Conservation (phyloP, 345 rosid species). For the Aquilaria yunnanensis region DNA sequence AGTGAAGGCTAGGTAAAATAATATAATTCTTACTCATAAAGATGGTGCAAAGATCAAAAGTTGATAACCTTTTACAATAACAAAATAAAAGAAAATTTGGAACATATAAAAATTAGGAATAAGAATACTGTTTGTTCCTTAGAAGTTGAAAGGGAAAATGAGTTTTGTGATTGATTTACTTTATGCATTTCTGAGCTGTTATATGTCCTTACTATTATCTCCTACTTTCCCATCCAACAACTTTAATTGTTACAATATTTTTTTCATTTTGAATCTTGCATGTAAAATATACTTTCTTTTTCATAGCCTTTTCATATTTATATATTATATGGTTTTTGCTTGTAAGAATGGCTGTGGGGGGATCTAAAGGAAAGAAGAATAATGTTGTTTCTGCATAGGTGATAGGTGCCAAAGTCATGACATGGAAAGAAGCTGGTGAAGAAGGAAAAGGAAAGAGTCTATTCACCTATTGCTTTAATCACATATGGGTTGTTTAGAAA, state of each 20-base stretch:
- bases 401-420: conserved; percentile 82
- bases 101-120: no score
- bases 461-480: no score
- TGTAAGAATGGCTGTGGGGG: conserved; percentile 96
- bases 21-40: no score
- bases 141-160: no score
- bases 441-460: no score
- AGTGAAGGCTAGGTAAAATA: no score
- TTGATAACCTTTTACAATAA: no score
- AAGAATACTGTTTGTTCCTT: no score
- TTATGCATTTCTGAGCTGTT: background rate
- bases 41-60: no score
- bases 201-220: background rate
- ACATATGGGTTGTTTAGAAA: no score
- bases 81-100: no score
- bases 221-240: background rate
- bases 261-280: no score
- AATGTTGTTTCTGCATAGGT: conserved; percentile 76
- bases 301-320: background rate
- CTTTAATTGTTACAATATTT: background rate
- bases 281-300: background rate
- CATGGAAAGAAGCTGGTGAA: conserved; percentile 2
- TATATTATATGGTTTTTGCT: conserved; percentile 9
- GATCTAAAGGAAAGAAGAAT: conserved; percentile 79
- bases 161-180: background rate